Evolutionary conservation across 805 yeast species (phyloP).

Genomic region (Torulaspora franciscae): DNA sequence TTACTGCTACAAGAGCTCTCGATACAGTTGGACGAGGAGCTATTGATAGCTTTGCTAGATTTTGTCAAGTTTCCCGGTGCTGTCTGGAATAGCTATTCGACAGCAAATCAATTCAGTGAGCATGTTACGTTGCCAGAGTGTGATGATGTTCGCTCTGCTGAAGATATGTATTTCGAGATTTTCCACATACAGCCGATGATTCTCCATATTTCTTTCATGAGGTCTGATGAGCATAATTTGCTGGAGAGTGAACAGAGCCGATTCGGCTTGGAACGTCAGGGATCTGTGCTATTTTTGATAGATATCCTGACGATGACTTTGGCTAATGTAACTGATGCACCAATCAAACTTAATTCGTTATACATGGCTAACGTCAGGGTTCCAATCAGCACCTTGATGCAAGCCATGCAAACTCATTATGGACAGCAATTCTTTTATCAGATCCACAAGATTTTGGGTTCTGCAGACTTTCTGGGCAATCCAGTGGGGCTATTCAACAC

Average conservation of each 20-base stretch:
- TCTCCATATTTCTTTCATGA: slow-evolving; percentile 80
- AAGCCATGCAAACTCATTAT: slow-evolving; percentile 76
- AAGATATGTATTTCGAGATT: slow-evolving; percentile 87
- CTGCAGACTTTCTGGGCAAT: slow-evolving; percentile 93
- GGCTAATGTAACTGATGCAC: slow-evolving; percentile 96
- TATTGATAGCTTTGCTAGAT: slow-evolving; percentile 73
- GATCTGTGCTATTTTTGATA: slow-evolving; percentile 67
- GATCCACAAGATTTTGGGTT: slow-evolving; percentile 85
- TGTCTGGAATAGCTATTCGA: slow-evolving; percentile 52
- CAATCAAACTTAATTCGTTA: slow-evolving; percentile 81
- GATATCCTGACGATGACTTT: slow-evolving; percentile 93
- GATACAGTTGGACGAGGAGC: slow-evolving; percentile 90
- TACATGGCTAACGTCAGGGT: slow-evolving; percentile 85
- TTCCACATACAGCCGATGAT: slow-evolving; percentile 89
- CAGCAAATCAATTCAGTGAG: slow-evolving; percentile 54
- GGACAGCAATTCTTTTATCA: slow-evolving; percentile 90
- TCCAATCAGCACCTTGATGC: slow-evolving; percentile 66
- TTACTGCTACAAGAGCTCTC: slow-evolving; percentile 84
- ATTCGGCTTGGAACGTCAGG: slow-evolving; percentile 37
- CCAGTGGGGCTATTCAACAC: slow-evolving; percentile 96
- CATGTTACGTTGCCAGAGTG: slow-evolving; percentile 71
- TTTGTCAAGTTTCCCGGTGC: slow-evolving; percentile 80
- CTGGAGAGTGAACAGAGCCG: slow-evolving; percentile 47
- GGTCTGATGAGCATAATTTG: slow-evolving; percentile 73
- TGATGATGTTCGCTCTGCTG: slow-evolving; percentile 45